phyloP scores from a whole-genome alignment of 2,329 filamentous ascomycete species.

The Aspergillus quadrilineatus region DNA sequence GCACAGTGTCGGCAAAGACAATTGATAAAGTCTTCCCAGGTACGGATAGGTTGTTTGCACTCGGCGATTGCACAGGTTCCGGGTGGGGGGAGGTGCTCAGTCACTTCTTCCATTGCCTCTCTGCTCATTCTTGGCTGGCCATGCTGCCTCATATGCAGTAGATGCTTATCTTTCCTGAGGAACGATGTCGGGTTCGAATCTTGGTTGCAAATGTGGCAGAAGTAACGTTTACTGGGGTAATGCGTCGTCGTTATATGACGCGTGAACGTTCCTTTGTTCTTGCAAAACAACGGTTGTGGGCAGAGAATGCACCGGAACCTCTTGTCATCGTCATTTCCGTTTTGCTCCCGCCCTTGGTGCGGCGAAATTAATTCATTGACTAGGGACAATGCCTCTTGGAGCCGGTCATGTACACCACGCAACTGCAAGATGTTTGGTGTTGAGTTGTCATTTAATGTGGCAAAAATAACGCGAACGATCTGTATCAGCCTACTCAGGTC shows the following conservation, averaged over 20 bases:
- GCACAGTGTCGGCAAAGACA: constrained; percentile 2
- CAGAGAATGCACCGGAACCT: not conserved
- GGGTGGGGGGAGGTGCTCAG: not conserved
- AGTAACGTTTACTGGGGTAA: not conserved
- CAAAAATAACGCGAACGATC: not conserved
- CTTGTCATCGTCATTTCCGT: not conserved
- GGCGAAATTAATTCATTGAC: not conserved
- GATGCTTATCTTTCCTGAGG: constrained; percentile 1
- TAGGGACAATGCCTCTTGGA: not conserved
- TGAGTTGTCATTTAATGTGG: not conserved
- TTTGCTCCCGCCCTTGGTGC: not conserved
- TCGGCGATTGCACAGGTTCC: not conserved
- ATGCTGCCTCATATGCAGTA: not conserved
- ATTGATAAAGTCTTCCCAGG: not conserved
- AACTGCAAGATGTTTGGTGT: not conserved
- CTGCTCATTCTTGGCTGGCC: not conserved
- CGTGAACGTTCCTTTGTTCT: not conserved
- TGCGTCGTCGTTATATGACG: not conserved
- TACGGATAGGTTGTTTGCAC: not conserved
- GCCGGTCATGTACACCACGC: not conserved
- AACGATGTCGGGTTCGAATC: not conserved
- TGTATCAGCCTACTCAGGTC: not conserved
- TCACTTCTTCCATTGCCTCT: not conserved
- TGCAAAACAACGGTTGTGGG: not conserved
- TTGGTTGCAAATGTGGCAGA: not conserved